Base-by-base conservation (phyloP, 2,329 filamentous ascomycete species). In the Reticulascus tulasneorum region DNA sequence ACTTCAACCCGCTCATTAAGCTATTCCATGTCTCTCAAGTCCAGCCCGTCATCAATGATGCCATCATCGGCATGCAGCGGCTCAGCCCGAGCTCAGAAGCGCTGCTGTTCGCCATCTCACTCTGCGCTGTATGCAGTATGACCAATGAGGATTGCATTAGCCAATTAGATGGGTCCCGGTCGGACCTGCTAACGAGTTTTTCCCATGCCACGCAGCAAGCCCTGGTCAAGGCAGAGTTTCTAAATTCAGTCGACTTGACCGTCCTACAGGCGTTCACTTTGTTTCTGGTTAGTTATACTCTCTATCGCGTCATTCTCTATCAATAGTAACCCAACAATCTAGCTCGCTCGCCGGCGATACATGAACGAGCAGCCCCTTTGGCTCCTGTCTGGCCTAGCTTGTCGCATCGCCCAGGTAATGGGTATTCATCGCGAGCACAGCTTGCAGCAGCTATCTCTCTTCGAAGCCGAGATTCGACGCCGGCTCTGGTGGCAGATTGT, bases 1-100 rank as follows among this genome's bases (percentile, higher is more conserved):
- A 86, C 42, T 78, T 90, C 35, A 84, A 90, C 48, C 84, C 85
- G 0, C 55, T 87, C 26, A 77, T 78, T 45, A 89, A 88, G 53
- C 61, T 77, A 26, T 77, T 86, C 23, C 85, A 90, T 51, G 73
- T 82, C 2, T 84, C 84, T 0, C 79, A 79, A n/a, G n/a, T n/a
- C n/a, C n/a, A n/a, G n/a, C n/a, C n/a, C n/a, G n/a, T n/a, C n/a
- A n/a, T n/a, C n/a, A n/a, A n/a, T n/a, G n/a, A n/a, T n/a, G n/a
- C n/a, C n/a, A n/a, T n/a, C n/a, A n/a, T n/a, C n/a, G n/a, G n/a
- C n/a, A n/a, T n/a, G n/a, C n/a, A n/a, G n/a, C n/a, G n/a, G n/a
- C n/a, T n/a, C n/a, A n/a, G n/a, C n/a, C n/a, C n/a, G n/a, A n/a
- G n/a, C n/a, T n/a, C n/a, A 5, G 77, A 83, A 48, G 76, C 79